Conservation (phyloP, 2,329 filamentous ascomycete genomes). For the Pseudogymnoascus sp. region DNA sequence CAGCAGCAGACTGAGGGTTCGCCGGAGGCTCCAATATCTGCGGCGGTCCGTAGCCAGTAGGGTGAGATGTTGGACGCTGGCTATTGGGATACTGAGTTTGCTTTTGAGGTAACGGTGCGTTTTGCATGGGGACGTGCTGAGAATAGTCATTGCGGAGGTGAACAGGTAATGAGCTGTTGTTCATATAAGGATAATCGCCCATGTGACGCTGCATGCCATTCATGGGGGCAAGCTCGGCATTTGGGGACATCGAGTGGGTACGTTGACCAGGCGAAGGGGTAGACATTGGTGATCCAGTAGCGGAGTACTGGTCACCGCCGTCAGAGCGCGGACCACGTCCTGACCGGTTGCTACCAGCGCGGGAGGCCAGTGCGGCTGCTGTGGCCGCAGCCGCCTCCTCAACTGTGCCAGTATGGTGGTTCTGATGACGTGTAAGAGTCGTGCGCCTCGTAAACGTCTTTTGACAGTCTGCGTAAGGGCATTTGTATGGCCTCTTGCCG, state of each 20-base stretch:
- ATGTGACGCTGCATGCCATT: constrained; percentile 51
- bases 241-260: constrained; percentile 69
- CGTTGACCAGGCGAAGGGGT: constrained; percentile 72
- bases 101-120: constrained; percentile 51
- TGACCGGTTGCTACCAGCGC: constrained; percentile 28
- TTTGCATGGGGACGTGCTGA: constrained; percentile 40
- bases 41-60: constrained; percentile 70
- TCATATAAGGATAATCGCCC: constrained; percentile 62
- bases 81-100: background rate
- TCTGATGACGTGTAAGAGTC: constrained; percentile 89
- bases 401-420: constrained; percentile 88
- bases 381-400: constrained; percentile 88
- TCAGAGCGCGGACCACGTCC: constrained; percentile 54
- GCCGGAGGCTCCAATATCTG: constrained; percentile 67
- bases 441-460: constrained; percentile 97
- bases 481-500: constrained; percentile 93
- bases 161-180: constrained; percentile 68
- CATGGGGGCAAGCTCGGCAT: constrained; percentile 61
- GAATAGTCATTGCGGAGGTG: constrained; percentile 63
- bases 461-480: constrained; percentile 92
- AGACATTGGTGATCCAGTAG: constrained; percentile 63
- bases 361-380: constrained; percentile 66
- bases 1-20: constrained; percentile 55
- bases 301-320: constrained; percentile 60
- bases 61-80: constrained; percentile 70